Percentiles rank a stretch among this genome's conserved stretches.
These are phyloP conservation scores for Sisymbrium irio DNA, from an alignment of 345 rosid genomes.

Conservation along the genomic window DNA sequence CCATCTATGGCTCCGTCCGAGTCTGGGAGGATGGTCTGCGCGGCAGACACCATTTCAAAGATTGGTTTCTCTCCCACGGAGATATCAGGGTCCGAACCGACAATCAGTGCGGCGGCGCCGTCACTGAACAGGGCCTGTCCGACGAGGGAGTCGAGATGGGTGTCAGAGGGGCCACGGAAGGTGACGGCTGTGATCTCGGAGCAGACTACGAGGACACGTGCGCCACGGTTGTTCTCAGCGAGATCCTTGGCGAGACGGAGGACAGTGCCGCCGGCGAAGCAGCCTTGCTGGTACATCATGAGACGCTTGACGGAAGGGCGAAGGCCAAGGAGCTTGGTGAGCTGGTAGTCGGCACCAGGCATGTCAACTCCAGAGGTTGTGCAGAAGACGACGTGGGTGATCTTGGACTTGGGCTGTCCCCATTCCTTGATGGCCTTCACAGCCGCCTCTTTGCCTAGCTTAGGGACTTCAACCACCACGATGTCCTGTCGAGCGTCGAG, in stretches of 20 bases:
- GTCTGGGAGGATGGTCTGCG: slow-evolving; percentile 72
- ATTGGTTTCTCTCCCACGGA: slow-evolving; percentile 51
- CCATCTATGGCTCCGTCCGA: slow-evolving; percentile 72
- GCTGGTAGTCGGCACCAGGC: slow-evolving; percentile 95
- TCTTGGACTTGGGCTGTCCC: slow-evolving; percentile 85
- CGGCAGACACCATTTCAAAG: slow-evolving; percentile 59
- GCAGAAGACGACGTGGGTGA: slow-evolving; percentile 81
- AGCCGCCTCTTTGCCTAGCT: slow-evolving; percentile 78
- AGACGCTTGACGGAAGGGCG: slow-evolving; percentile 71
- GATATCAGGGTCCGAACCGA: slow-evolving; percentile 60
- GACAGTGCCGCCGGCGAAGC: slow-evolving; percentile 82
- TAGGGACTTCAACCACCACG: slow-evolving; percentile 77
- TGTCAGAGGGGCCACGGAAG: slow-evolving; percentile 75
- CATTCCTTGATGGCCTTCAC: slow-evolving; percentile 73
- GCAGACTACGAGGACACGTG: slow-evolving; percentile 77
- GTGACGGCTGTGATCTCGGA: slow-evolving; percentile 76
- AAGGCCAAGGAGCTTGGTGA: slow-evolving; percentile 78
- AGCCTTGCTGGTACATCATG: slow-evolving; percentile 73
- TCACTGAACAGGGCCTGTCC: slow-evolving; percentile 76
- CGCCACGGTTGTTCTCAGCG: slow-evolving; percentile 75
- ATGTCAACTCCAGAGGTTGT: slow-evolving; percentile 87
- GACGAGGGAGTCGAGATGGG: slow-evolving; percentile 62
- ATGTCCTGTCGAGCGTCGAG: slow-evolving; percentile 73
- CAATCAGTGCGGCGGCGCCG: slow-evolving; percentile 64
- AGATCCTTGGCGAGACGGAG: slow-evolving; percentile 81